Base-by-base conservation (phyloP, 2,329 filamentous ascomycete genomes). In the Plenodomus lindquistii region DNA sequence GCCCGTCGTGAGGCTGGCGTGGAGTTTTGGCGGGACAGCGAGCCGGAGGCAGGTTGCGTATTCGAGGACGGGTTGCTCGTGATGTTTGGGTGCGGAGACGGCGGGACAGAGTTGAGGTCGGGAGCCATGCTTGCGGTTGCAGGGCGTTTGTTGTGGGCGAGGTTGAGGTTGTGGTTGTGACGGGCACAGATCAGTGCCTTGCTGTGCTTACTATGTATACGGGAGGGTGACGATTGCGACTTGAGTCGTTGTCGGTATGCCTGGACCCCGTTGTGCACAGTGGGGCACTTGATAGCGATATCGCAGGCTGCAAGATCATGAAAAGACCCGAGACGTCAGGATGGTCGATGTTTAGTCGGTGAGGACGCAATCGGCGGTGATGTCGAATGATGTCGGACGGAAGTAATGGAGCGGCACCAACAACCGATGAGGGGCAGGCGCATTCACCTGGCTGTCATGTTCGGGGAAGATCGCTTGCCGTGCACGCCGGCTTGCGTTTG, bases 51-150 rank as follows among this genome's bases (percentile, higher is more conserved):
- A 18, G 57, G 46, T 38, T 59, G 60, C 11, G 53, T 48, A 42
- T 37, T 50, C 9, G 27, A 31, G 20, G 54, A 54, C 6, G 60
- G 55, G 20, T 54, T 55, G 44, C 53, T 59, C 13, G 58, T 60
- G 31, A 35, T 35, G 38, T 41, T 53, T 22, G 63, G 62, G 19
- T 62, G 68, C 11, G 72, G 70, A n/a, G 73, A 74, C 4, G 59
- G 53, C 21, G 73, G 71, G 18, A 77, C 66, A 2, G 75, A 71
- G 57, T 76, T 80, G 51, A 78, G 59, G 56, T 81, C 79, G 44
- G 78, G 74, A 42, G 79, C 70, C 78, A 81, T 81, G 35, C 34
- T 59, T 50, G 44, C 22, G 35, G 40, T 46, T 31, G 27, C 15
- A 31, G 11, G 27, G 6, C 11, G 27, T 31, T 31, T 31, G 27